Percentiles rank a stretch among this genome's conserved stretches.
Evolutionary conservation across 805 yeast genomes (phyloP).

Genomic region (Starmerella lactis-condensi): DNA sequence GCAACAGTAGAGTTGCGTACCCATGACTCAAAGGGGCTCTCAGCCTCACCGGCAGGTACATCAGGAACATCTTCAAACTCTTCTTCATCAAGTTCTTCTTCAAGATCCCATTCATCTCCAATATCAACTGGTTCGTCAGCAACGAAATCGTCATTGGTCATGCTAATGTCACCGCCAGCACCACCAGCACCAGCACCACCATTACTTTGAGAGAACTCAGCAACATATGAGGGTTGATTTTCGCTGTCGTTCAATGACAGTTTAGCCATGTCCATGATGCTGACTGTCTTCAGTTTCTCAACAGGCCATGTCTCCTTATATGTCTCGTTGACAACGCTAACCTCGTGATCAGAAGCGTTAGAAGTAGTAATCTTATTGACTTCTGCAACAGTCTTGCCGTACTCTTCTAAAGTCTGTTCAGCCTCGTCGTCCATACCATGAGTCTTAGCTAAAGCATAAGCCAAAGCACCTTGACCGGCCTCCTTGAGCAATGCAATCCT

Average conservation of each 20-base stretch:
- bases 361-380: constrained; percentile 35
- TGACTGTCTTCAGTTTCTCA: constrained; percentile 26
- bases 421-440: constrained; percentile 68
- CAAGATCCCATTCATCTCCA: constrained; percentile 40
- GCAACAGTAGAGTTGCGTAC: constrained; percentile 73
- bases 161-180: constrained; percentile 10
- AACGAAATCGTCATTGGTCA: constrained; percentile 10
- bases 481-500: constrained; percentile 57
- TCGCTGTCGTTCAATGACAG: constrained; percentile 4
- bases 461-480: constrained; percentile 71
- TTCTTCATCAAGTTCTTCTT: constrained; percentile 43
- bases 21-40: constrained; percentile 58
- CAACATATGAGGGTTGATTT: constrained; percentile 15
- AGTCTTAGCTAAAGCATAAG: constrained; percentile 79
- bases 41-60: constrained; percentile 21
- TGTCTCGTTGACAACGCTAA: constrained; percentile 24
- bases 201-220: constrained; percentile 11
- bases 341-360: constrained; percentile 12
- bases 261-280: constrained; percentile 18
- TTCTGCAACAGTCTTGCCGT: constrained; percentile 46
- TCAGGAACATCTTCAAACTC: constrained; percentile 28
- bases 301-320: constrained; percentile 60
- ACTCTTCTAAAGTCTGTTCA: constrained; percentile 45
- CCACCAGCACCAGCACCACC: constrained; percentile 17
- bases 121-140: constrained; percentile 17